Evolutionary conservation across 495 filamentous ascomycete genomes (phyloP).

Genomic region (Cercophora newfieldiana): DNA sequence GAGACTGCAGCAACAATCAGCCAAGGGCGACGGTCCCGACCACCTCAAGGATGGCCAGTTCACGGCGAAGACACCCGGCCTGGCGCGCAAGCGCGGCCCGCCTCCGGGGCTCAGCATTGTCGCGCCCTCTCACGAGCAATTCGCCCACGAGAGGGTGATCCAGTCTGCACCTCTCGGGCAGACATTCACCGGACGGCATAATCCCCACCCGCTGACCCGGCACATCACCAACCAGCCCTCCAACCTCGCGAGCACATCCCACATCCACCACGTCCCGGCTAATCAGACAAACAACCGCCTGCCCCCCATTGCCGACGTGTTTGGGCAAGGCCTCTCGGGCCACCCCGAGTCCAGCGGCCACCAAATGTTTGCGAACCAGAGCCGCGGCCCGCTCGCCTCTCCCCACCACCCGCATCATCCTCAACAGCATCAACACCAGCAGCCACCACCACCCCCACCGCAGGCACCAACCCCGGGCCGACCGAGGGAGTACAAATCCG

Average conservation of each 20-base stretch:
- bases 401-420: conserved; percentile 60
- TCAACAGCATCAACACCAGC: conserved; percentile 27
- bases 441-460: conserved; percentile 19
- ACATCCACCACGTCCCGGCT: conserved; percentile 89
- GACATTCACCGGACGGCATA: conserved; percentile 88
- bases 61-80: conserved; percentile 64
- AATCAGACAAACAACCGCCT: conserved; percentile 89
- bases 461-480: conserved; percentile 53
- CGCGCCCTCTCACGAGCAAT: conserved; percentile 93
- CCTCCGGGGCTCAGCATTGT: conserved; percentile 92
- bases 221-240: conserved; percentile 84
- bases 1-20: conserved; percentile 81
- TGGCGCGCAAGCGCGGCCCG: conserved; percentile 69
- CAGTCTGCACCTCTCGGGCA: conserved; percentile 96
- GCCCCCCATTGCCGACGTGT: conserved; percentile 92
- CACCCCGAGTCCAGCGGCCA: conserved; percentile 71
- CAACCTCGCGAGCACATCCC: conserved; percentile 80
- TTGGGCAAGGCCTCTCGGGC: conserved; percentile 77
- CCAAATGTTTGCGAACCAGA: conserved; percentile 42
- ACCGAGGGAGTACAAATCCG: conserved; percentile 86
- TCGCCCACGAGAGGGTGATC: conserved; percentile 92
- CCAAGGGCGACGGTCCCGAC: conserved; percentile 68
- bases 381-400: conserved; percentile 64
- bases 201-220: conserved; percentile 76
- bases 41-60: conserved; percentile 49